phyloP scores from a whole-genome alignment of 2,329 filamentous ascomycete species.

The Coniochaeta hoffmannii region DNA sequence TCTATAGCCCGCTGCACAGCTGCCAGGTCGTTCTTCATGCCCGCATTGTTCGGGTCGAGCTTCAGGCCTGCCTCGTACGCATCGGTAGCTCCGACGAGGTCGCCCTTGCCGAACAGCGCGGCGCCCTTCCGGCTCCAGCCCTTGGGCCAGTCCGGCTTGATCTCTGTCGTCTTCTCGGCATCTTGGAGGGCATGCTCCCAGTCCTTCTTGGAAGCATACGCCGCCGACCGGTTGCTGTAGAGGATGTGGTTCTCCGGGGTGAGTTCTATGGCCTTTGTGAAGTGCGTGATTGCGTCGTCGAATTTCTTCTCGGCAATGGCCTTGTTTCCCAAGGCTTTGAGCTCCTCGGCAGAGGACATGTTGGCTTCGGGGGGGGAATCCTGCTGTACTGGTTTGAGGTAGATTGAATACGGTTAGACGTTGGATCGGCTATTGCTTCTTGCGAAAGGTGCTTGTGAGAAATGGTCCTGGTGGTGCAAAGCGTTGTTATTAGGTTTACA shows the following conservation, averaged over 20 bases:
- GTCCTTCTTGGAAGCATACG: constrained; percentile 81
- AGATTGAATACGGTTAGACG: background rate
- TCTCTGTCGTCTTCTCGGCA: constrained; percentile 84
- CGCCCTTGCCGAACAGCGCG: constrained; percentile 79
- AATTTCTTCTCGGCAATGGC: constrained; percentile 98
- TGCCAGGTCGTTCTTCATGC: constrained; percentile 81
- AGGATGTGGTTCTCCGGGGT: constrained; percentile 91
- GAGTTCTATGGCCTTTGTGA: constrained; percentile 84
- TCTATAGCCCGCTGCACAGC: constrained; percentile 86
- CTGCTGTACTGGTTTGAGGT: too few species aligned
- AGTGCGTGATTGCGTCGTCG: constrained; percentile 87
- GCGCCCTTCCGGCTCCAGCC: constrained; percentile 92
- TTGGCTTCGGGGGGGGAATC: constrained; percentile 3
- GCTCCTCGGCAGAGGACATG: constrained; percentile 62
- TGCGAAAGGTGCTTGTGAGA: background rate
- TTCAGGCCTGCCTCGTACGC: constrained; percentile 94
- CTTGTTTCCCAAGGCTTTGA: constrained; percentile 98
- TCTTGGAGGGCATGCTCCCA: constrained; percentile 80
- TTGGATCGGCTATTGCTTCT: background rate
- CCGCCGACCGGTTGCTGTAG: constrained; percentile 91
- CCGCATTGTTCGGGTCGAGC: constrained; percentile 82
- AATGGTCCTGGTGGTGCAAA: background rate
- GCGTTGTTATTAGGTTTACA: too few species aligned
- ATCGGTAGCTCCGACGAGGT: constrained; percentile 77
- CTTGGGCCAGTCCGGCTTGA: constrained; percentile 98